Conservation (phyloP, 2,329 filamentous ascomycete species). For the Trichoderma lentiforme region DNA sequence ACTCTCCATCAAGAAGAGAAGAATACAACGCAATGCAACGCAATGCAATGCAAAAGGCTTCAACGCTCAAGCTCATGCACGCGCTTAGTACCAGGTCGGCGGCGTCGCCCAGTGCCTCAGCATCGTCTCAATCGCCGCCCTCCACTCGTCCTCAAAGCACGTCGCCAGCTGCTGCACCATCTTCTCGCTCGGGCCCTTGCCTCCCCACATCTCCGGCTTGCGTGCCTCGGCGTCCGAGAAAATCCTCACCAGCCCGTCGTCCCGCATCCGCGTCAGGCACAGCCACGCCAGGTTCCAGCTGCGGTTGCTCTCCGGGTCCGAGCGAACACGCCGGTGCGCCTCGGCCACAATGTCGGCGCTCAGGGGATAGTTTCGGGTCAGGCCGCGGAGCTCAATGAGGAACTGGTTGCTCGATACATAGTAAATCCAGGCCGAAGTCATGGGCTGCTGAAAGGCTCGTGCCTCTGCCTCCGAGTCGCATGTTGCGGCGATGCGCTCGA, state of each 20-base stretch:
- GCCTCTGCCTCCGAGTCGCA: conserved; percentile 58
- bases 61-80: not conserved
- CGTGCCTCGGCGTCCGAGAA: conserved; percentile 61
- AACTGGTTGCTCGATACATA: conserved; percentile 70
- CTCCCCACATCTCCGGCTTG: conserved; percentile 69
- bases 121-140: conserved; percentile 60
- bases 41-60: not conserved
- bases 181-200: conserved; percentile 50
- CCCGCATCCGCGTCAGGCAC: conserved; percentile 62
- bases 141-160: conserved; percentile 67
- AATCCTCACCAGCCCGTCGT: conserved; percentile 57
- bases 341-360: conserved; percentile 62
- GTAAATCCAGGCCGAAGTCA: conserved; percentile 68
- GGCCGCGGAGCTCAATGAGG: conserved; percentile 63
- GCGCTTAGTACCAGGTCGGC: conserved; percentile 50
- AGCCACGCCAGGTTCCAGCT: conserved; percentile 79
- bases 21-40: not conserved
- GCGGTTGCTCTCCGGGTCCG: conserved; percentile 61
- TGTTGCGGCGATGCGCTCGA: conserved; percentile 62
- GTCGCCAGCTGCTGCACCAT: conserved; percentile 57
- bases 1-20: not conserved
- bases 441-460: conserved; percentile 56
- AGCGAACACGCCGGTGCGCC: conserved; percentile 60
- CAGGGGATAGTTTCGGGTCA: conserved; percentile 67
- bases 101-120: conserved; percentile 63